These are phyloP conservation scores for Bassia scoparia DNA, from an alignment of 148 eudicot genomes.

Conservation along the genomic window DNA sequence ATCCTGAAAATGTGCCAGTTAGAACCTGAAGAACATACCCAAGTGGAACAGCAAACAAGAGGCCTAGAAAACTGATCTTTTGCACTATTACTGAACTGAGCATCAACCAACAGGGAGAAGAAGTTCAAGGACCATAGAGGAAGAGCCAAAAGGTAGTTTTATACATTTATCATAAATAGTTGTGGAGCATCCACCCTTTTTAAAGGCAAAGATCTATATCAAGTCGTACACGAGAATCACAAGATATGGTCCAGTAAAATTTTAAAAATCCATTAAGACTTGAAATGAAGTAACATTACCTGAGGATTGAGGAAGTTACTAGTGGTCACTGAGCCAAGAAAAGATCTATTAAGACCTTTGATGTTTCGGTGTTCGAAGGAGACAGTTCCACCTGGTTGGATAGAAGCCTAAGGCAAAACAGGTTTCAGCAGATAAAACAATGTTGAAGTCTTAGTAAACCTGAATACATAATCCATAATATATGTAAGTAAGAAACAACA, in stretches of 20 bases:
- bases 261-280: not conserved
- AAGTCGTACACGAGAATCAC: not conserved
- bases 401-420: slow-evolving; percentile 62
- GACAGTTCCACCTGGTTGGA: slow-evolving; percentile 93
- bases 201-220: not conserved
- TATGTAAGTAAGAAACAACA: slow-evolving; percentile 6
- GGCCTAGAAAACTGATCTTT: not conserved
- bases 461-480: not conserved
- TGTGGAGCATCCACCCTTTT: not conserved
- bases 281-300: slow-evolving; percentile 38
- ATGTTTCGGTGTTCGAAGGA: slow-evolving; percentile 93
- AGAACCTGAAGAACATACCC: slow-evolving; percentile 2
- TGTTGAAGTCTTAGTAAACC: not conserved
- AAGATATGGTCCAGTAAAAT: not conserved
- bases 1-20: slow-evolving; percentile 51
- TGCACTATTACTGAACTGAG: not conserved
- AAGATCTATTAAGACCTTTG: slow-evolving; percentile 79
- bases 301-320: slow-evolving; percentile 94
- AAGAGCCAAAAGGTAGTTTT: not conserved
- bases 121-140: not conserved
- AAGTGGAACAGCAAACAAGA: not conserved
- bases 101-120: not conserved
- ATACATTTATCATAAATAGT: too few relatives aligned
- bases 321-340: slow-evolving; percentile 88
- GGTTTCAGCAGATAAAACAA: not conserved